These are phyloP conservation scores for Dactylorhiza incarnata DNA, from an alignment of 106 monocot species.

Conservation along the genomic window DNA sequence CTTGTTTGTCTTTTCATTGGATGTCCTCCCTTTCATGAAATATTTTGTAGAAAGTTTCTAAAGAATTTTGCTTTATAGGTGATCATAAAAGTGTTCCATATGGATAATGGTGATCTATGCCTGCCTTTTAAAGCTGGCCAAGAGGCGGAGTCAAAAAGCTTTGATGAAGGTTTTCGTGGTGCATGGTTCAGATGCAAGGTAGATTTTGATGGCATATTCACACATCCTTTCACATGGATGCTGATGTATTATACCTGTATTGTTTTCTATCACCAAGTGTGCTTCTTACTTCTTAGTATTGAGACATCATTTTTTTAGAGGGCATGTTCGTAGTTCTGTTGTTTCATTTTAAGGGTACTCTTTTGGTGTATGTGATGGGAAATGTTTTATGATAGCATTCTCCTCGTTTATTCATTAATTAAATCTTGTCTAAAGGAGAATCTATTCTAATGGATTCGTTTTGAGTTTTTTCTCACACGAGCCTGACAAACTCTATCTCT, in stretches of 20 bases:
- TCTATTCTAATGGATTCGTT: too few species aligned
- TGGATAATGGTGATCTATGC: background rate
- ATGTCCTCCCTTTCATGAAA: background rate
- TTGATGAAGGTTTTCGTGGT: slow-evolving; percentile 38
- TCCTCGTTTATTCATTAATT: background rate
- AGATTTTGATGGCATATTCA: background rate
- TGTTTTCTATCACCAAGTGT: background rate
- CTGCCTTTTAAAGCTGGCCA: slow-evolving; percentile 50
- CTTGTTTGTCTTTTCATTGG: background rate
- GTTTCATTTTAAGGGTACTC: background rate
- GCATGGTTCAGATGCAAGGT: slow-evolving; percentile 89
- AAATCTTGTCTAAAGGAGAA: too few species aligned
- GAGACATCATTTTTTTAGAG: background rate
- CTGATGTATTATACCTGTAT: background rate
- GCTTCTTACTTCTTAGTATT: background rate
- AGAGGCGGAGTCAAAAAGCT: slow-evolving; percentile 45
- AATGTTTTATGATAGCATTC: background rate
- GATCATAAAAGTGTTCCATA: background rate
- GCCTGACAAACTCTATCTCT: background rate
- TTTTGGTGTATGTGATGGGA: background rate
- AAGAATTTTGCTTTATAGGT: slow-evolving; percentile 1
- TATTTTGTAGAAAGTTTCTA: background rate
- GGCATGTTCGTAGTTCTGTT: background rate
- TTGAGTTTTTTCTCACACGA: background rate
- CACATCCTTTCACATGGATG: background rate